Percentiles rank a stretch among this genome's conserved stretches.
Evolutionary conservation across 2,329 filamentous ascomycete species (phyloP).

Genomic region (Hymenoscyphus occultus): DNA sequence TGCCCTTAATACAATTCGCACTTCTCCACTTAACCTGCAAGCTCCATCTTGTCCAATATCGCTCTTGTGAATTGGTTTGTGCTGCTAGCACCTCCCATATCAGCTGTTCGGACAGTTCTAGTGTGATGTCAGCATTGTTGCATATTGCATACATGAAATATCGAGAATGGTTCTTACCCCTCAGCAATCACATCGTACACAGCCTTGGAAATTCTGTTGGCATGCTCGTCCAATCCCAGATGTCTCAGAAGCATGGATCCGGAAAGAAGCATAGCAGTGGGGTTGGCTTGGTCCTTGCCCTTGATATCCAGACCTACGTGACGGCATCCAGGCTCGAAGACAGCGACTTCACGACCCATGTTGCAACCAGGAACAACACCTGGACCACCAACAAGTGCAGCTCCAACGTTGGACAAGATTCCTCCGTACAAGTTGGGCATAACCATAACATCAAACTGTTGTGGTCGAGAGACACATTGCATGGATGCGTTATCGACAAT

Average conservation of each 20-base stretch:
- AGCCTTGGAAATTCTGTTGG: conserved; percentile 94
- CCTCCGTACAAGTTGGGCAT: conserved; percentile 99
- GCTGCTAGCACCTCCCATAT: conserved; percentile 89
- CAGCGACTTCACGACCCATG: conserved; percentile 97
- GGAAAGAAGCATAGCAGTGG: conserved; percentile 90
- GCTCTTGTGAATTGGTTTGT: conserved; percentile 95
- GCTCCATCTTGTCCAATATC: conserved; percentile 93
- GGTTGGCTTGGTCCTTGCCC: conserved; percentile 99
- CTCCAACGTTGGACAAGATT: conserved; percentile 98
- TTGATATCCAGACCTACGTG: conserved; percentile 99
- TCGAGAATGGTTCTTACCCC: conserved; percentile 57
- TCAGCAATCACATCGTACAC: conserved; percentile 77
- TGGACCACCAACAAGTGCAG: conserved; percentile 92
- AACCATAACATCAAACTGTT: conserved; percentile 99
- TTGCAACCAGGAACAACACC: conserved; percentile 98
- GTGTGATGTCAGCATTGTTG: conserved; percentile 32
- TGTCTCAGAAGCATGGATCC: conserved; percentile 97
- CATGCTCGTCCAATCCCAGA: conserved; percentile 95
- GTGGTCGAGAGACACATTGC: conserved; percentile 93
- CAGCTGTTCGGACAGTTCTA: conserved; percentile 83
- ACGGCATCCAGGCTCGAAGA: conserved; percentile 98
- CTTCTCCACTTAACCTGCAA: conserved; percentile 30
- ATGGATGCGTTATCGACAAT: conserved; percentile 99
- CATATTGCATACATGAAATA: conserved; percentile 32
- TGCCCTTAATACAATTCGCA: conserved; percentile 10